Evolutionary conservation across 2,329 filamentous ascomycete genomes (phyloP).

Genomic region (Sclerotinia borealis): DNA sequence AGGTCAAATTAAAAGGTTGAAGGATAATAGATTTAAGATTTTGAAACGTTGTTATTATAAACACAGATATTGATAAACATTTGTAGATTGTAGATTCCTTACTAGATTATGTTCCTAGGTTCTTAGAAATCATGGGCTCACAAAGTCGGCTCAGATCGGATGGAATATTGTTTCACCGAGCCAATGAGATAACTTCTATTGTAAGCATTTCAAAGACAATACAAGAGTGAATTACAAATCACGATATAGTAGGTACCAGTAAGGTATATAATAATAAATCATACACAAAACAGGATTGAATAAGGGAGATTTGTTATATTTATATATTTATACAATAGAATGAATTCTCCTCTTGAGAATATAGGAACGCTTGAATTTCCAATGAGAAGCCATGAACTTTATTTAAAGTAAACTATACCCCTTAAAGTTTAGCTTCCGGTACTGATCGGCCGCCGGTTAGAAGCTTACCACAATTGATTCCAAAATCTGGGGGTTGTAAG

Average conservation of each 20-base stretch:
- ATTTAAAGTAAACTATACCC: background rate
- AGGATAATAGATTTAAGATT: background rate
- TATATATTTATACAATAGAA: too few species aligned
- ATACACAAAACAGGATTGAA: too few species aligned
- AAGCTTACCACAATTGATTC: background rate
- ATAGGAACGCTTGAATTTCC: background rate
- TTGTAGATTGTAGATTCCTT: conserved; percentile 4
- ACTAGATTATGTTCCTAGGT: background rate
- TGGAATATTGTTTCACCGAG: conserved; percentile 6
- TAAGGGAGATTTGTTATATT: too few species aligned
- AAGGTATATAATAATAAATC: too few species aligned
- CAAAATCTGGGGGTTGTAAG: conserved; percentile 1
- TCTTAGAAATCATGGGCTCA: conserved; percentile 12
- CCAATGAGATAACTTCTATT: conserved; percentile 2
- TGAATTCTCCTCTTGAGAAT: background rate
- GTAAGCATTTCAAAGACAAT: conserved; percentile 3
- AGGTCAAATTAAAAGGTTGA: background rate
- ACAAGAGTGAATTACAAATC: background rate
- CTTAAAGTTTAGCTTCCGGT: background rate
- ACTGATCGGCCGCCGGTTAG: background rate
- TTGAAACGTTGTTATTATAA: background rate
- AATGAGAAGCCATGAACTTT: background rate
- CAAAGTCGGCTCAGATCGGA: background rate
- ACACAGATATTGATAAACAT: background rate
- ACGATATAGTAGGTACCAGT: background rate